Base-by-base conservation (phyloP, 768 basidiomycete species). In the Hydnum rufescens region DNA sequence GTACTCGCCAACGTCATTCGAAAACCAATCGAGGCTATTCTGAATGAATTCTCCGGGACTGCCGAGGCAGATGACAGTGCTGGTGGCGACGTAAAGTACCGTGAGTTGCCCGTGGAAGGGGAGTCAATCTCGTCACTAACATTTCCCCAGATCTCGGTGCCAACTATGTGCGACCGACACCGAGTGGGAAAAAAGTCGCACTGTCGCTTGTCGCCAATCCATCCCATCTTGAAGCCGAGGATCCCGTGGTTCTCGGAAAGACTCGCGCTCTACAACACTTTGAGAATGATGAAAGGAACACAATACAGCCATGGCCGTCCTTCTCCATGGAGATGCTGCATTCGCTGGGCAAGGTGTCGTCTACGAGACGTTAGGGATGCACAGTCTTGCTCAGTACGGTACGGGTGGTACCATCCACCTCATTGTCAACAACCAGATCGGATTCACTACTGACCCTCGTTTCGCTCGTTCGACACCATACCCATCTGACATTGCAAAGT, bases 361-460 rank as follows among this genome's bases (percentile, higher is more conserved):
- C 22, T 99, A 99, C 67, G 95, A 99, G 72, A 96, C 93, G 26
- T 95, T 95, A 84, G 95, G 95, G 60, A 83, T 97, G 71, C 83
- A 90, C 70, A 87, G 82, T 62, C 75, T 99, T 44, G 89, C 89
- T 23, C 80, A 75, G 68, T 99, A 97, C 64, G 90, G 92, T 30
- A 96, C 90, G 13, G 95, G 95, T 54, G 95, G 95, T 53, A 97
- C 95, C 47, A 88, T 99, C 59, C 95, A 99, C 64, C 71, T 99
- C 53, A 93, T 97, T 59, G 89, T 97, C 59, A 97, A 97, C 73
- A 97, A 97, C 68, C 93, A 97, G 64, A 93, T 97, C 55, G 93
- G 93, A 54, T 99, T 99, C 71, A 99, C 95, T 49, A 99, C 95
- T 31, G 93, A 97, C 63, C 95, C 95, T 44, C 81, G 92, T 53